phyloP scores from a whole-genome alignment of 176 grass and related monocot species.

The Hordeum marinum region DNA sequence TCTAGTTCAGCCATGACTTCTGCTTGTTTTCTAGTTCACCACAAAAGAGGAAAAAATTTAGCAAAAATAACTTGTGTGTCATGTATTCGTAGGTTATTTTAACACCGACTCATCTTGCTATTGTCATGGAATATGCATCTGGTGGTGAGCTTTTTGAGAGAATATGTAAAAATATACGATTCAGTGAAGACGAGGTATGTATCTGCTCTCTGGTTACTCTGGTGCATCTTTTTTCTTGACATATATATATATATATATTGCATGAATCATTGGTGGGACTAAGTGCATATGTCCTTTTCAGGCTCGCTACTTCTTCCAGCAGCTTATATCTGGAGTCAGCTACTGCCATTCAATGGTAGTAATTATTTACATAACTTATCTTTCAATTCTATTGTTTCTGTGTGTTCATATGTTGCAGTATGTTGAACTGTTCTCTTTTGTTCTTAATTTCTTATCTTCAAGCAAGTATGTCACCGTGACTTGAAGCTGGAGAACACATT shows the following conservation, averaged over 20 bases:
- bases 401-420: neutral
- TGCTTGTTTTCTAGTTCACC: neutral
- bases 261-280: neutral
- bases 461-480: conserved; percentile 99
- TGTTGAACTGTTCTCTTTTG: conserved; percentile 18
- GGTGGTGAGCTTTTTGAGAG: conserved; percentile 94
- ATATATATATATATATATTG: conserved; percentile 5
- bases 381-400: conserved; percentile 19
- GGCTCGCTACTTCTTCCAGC: conserved; percentile 97
- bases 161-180: conserved; percentile 88
- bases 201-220: neutral
- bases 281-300: conserved; percentile 29
- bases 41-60: neutral
- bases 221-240: conserved; percentile 13
- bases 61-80: neutral
- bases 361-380: conserved; percentile 27
- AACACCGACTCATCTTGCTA: conserved; percentile 98
- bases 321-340: conserved; percentile 98
- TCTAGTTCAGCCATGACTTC: neutral
- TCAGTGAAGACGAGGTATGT: conserved; percentile 92
- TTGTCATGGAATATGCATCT: conserved; percentile 99
- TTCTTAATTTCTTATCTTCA: conserved; percentile 42
- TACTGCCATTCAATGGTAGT: conserved; percentile 97
- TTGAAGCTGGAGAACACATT: conserved; percentile 96
- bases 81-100: conserved; percentile 74